A percentile compares a stretch with the other conserved stretches of the same genome.
These are phyloP conservation scores for Pseudozyma tsukubaensis DNA, from an alignment of 1,284 basidiomycete genomes.

Conservation along the genomic window DNA sequence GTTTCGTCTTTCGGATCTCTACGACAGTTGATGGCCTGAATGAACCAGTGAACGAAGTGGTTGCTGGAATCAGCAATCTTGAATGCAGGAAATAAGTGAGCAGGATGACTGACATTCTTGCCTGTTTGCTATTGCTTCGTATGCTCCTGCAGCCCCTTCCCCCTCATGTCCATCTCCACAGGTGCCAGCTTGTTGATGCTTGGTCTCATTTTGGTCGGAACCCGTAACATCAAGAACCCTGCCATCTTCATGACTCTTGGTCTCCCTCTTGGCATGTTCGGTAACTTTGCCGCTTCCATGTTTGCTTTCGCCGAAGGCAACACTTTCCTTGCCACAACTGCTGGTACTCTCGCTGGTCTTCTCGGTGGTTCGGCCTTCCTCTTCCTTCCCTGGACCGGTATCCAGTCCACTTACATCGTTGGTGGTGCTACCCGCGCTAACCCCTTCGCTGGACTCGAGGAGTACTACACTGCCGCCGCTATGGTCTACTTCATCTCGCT, in stretches of 20 bases:
- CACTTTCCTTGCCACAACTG: conserved; percentile 50
- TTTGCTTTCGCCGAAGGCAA: conserved; percentile 53
- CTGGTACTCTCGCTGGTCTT: conserved; percentile 43
- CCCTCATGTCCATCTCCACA: conserved; percentile 44
- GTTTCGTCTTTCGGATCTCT: no score
- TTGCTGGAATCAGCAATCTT: no score
- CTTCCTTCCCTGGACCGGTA: conserved; percentile 59
- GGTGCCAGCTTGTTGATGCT: conserved; percentile 49
- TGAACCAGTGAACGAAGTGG: neutral
- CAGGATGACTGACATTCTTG: neutral
- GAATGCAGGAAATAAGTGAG: neutral
- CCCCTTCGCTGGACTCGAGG: conserved; percentile 13
- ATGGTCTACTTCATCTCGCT: conserved; percentile 47
- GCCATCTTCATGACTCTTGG: conserved; percentile 36
- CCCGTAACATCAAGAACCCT: conserved; percentile 35
- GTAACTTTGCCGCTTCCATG: conserved; percentile 54
- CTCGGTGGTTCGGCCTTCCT: conserved; percentile 40
- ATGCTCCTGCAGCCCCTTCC: conserved; percentile 38
- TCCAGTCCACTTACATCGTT: conserved; percentile 44
- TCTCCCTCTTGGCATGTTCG: conserved; percentile 52
- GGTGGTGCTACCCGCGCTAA: conserved; percentile 23
- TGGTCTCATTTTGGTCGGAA: conserved; percentile 27
- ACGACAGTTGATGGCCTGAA: neutral
- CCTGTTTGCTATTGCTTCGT: neutral
- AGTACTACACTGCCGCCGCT: conserved; percentile 37